phyloP scores from a whole-genome alignment of 2,329 filamentous ascomycete genomes.

The Rhynchosporium secalis region DNA sequence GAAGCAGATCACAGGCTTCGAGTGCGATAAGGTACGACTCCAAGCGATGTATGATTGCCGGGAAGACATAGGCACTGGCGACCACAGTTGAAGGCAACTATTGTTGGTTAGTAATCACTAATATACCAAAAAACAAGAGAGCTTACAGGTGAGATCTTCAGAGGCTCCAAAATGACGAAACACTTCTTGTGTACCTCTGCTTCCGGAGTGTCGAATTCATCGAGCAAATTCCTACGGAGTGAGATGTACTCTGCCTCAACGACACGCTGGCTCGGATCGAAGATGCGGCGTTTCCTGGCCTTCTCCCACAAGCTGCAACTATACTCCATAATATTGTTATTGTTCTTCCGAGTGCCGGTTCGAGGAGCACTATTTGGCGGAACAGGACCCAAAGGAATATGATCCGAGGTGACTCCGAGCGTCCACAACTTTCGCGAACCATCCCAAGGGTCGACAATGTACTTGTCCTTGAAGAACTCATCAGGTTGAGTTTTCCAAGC shows the following conservation, averaged over 20 bases:
- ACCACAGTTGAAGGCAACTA: conserved; percentile 71
- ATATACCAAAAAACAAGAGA: background rate
- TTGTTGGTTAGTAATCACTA: background rate
- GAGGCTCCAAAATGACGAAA: conserved; percentile 73
- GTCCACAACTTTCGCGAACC: conserved; percentile 64
- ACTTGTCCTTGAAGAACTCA: conserved; percentile 53
- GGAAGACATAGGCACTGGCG: conserved; percentile 72
- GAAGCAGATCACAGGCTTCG: conserved; percentile 69
- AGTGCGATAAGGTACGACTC: conserved; percentile 79
- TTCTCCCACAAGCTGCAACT: conserved; percentile 74
- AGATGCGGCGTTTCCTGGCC: conserved; percentile 51
- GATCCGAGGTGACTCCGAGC: conserved; percentile 52
- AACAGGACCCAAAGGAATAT: conserved; percentile 65
- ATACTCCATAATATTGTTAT: conserved; percentile 75
- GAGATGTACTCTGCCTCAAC: conserved; percentile 72
- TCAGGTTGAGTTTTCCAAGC: conserved; percentile 42
- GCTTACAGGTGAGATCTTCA: conserved; percentile 74
- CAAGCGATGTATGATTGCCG: conserved; percentile 79
- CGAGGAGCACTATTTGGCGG: conserved; percentile 55
- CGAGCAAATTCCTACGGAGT: conserved; percentile 80
- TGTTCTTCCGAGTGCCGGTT: conserved; percentile 46
- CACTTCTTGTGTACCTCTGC: conserved; percentile 50
- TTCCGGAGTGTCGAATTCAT: conserved; percentile 58
- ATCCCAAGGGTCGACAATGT: conserved; percentile 58
- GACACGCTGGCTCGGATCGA: conserved; percentile 75